Conservation (phyloP, 768 basidiomycete species). For the Hydnum rufescens region DNA sequence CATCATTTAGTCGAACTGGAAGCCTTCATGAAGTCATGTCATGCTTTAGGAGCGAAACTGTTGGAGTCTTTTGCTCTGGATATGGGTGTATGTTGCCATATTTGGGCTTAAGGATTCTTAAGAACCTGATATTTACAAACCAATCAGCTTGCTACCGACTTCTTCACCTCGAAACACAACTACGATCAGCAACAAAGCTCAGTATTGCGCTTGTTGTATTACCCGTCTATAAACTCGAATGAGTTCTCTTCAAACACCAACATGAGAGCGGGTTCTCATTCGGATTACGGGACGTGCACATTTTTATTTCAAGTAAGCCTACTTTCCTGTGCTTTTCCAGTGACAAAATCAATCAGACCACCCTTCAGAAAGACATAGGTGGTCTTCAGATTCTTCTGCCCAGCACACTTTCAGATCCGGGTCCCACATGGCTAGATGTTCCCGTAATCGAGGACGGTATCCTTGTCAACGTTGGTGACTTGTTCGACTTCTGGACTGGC, state of each 20-base stretch:
- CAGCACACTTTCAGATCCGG: no score
- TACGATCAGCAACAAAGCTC: conserved; percentile 4
- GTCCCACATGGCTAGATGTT: conserved; percentile 12
- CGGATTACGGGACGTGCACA: conserved; percentile 13
- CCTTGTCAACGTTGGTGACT: conserved; percentile 12
- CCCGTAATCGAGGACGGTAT: conserved; percentile 9
- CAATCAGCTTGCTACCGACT: conserved; percentile 8
- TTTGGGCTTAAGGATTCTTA: not conserved
- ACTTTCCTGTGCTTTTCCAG: not conserved
- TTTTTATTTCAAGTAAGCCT: conserved; percentile 12
- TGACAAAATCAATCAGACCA: not conserved
- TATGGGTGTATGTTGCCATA: conserved; percentile 3
- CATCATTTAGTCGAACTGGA: conserved; percentile 1
- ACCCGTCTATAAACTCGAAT: conserved; percentile 1
- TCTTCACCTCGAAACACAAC: conserved; percentile 10
- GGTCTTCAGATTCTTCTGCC: conserved; percentile 13
- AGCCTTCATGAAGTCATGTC: conserved; percentile 9
- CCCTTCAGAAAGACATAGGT: conserved; percentile 9
- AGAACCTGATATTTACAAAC: not conserved
- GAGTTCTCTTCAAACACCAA: not conserved
- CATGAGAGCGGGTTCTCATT: conserved; percentile 14
- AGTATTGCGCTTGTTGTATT: conserved; percentile 10
- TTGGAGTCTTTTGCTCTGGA: conserved; percentile 9
- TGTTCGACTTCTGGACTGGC: conserved; percentile 11
- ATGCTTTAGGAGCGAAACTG: conserved; percentile 8